Evolutionary conservation across 176 grass and related monocot genomes (phyloP).

Genomic region (Triticum urartu): DNA sequence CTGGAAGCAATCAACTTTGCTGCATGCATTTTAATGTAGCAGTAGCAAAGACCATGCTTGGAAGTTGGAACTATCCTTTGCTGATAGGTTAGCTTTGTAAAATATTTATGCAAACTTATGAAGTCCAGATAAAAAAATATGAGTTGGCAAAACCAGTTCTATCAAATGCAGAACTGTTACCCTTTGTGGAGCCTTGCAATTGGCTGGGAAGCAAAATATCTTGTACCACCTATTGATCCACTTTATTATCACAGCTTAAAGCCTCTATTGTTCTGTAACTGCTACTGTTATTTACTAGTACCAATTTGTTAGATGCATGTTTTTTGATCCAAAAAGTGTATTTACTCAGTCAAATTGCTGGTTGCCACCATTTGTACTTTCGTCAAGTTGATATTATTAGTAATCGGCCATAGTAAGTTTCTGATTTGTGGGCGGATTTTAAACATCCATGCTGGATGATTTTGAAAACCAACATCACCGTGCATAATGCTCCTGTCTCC

Average conservation of each 20-base stretch:
- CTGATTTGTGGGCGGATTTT: background rate
- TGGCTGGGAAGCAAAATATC: background rate
- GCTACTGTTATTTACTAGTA: background rate
- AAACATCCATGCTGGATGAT: background rate
- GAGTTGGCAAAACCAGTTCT: background rate
- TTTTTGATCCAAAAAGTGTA: background rate
- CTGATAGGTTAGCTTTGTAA: background rate
- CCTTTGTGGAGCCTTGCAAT: background rate
- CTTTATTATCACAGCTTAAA: background rate
- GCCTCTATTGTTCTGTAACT: background rate
- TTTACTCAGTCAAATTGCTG: background rate
- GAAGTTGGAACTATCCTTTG: background rate
- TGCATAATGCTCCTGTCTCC: background rate
- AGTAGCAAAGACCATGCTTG: background rate
- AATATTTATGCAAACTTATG: background rate
- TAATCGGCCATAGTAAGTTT: background rate
- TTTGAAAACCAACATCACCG: background rate
- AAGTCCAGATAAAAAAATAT: conserved; percentile 12
- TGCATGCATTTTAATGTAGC: background rate
- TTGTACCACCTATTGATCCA: background rate
- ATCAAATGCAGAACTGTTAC: background rate
- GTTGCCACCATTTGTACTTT: conserved; percentile 13
- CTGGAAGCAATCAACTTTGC: background rate
- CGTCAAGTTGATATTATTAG: background rate
- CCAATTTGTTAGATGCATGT: conserved; percentile 2